Conservation (phyloP, 805 yeast species). For the Metschnikowia sp. region DNA sequence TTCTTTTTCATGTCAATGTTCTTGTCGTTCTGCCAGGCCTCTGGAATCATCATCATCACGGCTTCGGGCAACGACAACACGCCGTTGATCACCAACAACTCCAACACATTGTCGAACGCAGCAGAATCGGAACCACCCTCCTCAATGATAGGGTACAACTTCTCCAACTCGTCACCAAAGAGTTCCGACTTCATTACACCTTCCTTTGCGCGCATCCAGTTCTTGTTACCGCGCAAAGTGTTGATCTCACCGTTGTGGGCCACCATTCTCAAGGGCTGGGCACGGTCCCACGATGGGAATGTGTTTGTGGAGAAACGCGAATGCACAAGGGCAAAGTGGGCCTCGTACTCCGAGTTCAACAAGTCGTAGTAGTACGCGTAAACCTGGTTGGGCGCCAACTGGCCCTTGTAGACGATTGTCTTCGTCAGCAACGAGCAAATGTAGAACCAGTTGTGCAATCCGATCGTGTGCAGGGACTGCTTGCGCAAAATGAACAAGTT, state of each 20-base stretch:
- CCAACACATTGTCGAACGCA: slow-evolving; percentile 93
- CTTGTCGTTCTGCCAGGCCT: slow-evolving; percentile 92
- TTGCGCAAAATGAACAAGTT: slow-evolving; percentile 84
- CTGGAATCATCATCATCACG: slow-evolving; percentile 94
- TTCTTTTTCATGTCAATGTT: slow-evolving; percentile 86
- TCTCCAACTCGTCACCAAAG: slow-evolving; percentile 89
- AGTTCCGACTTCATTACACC: slow-evolving; percentile 88
- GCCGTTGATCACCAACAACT: slow-evolving; percentile 87
- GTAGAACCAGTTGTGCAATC: slow-evolving; percentile 96
- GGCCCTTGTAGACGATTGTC: slow-evolving; percentile 96
- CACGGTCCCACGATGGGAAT: slow-evolving; percentile 99
- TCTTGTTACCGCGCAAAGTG: slow-evolving; percentile 94
- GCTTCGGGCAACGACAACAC: slow-evolving; percentile 93
- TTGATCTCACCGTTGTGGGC: slow-evolving; percentile 99
- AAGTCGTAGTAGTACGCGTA: slow-evolving; percentile 92
- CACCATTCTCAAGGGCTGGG: slow-evolving; percentile 95
- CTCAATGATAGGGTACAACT: slow-evolving; percentile 90
- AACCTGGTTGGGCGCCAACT: slow-evolving; percentile 93
- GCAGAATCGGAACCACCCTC: slow-evolving; percentile 99
- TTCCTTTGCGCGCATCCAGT: slow-evolving; percentile 99
- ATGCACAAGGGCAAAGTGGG: slow-evolving; percentile 94
- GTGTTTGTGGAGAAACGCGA: slow-evolving; percentile 97
- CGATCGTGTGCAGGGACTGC: slow-evolving; percentile 86
- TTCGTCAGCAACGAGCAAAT: slow-evolving; percentile 87
- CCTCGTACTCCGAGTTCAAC: slow-evolving; percentile 86